These are phyloP conservation scores for Gaeumannomyces sp. DNA, from an alignment of 2,329 filamentous ascomycete species.

Conservation along the genomic window DNA sequence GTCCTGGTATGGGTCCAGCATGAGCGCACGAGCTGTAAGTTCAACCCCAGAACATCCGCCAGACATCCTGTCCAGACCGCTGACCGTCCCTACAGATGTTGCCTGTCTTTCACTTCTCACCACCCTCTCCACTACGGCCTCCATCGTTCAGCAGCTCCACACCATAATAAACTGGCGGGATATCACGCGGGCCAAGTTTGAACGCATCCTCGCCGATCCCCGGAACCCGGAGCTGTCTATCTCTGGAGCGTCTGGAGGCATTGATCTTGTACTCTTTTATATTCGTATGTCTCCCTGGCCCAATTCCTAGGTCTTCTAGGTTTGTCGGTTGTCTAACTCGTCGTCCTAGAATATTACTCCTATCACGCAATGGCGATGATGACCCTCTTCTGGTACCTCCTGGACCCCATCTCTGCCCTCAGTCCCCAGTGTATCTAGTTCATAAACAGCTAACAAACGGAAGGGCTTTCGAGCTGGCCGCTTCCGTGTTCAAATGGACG, in stretches of 20 bases:
- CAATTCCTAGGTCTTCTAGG: accelerated
- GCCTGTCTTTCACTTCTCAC: constrained; percentile 32
- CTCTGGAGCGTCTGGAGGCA: constrained; percentile 31
- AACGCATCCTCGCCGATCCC: constrained; percentile 27
- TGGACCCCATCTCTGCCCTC: not conserved
- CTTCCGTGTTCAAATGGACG: constrained; percentile 26
- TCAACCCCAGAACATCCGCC: not conserved
- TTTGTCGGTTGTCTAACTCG: constrained; percentile 12
- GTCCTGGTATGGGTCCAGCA: constrained; percentile 33
- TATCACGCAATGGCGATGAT: constrained; percentile 44
- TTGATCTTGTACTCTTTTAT: constrained; percentile 39
- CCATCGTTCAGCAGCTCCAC: constrained; percentile 36
- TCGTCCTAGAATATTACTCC: constrained; percentile 40
- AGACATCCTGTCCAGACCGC: not conserved
- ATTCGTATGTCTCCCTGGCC: constrained; percentile 32
- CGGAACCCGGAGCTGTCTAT: constrained; percentile 36
- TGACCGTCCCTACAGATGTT: constrained; percentile 26
- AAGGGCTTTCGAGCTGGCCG: constrained; percentile 33
- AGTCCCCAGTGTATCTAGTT: too few species aligned
- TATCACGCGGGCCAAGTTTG: constrained; percentile 32
- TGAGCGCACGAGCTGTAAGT: constrained; percentile 36
- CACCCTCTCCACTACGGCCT: constrained; percentile 29
- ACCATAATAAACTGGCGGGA: constrained; percentile 33
- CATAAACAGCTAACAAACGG: not conserved
- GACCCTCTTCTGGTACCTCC: constrained; percentile 37